Conservation (phyloP, 2,329 filamentous ascomycete species). For the Arthroderma sp. region DNA sequence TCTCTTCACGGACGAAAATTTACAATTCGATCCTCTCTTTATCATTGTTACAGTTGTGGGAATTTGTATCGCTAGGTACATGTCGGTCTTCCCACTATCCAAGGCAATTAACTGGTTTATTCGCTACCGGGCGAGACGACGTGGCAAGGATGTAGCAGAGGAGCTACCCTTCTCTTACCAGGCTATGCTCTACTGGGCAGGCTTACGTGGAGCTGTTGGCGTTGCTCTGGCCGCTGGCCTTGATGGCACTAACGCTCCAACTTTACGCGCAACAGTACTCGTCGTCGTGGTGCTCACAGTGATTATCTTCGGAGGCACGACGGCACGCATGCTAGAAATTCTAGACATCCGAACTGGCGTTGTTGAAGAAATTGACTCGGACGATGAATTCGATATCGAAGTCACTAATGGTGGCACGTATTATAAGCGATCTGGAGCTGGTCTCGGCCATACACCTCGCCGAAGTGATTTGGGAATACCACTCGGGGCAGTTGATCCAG, state of each 20-base stretch:
- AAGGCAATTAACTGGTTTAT: slow-evolving; percentile 85
- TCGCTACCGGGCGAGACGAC: slow-evolving; percentile 65
- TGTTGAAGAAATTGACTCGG: slow-evolving; percentile 90
- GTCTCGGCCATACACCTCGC: slow-evolving; percentile 64
- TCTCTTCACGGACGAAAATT: slow-evolving; percentile 76
- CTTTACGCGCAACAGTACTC: slow-evolving; percentile 84
- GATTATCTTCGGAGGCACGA: slow-evolving; percentile 97
- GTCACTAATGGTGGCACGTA: slow-evolving; percentile 58
- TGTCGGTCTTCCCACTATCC: slow-evolving; percentile 87
- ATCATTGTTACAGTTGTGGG: slow-evolving; percentile 86
- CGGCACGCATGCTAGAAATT: slow-evolving; percentile 94
- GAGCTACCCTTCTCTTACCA: slow-evolving; percentile 92
- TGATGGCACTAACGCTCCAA: slow-evolving; percentile 65
- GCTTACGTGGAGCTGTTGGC: slow-evolving; percentile 84
- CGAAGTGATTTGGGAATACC: slow-evolving; percentile 46
- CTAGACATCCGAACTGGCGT: slow-evolving; percentile 92
- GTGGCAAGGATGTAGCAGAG: slow-evolving; percentile 64
- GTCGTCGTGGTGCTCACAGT: slow-evolving; percentile 95
- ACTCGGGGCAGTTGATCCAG: slow-evolving; percentile 35
- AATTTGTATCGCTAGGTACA: slow-evolving; percentile 84
- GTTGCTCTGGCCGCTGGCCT: slow-evolving; percentile 86
- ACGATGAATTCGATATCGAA: slow-evolving; percentile 98
- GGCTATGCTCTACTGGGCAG: slow-evolving; percentile 99
- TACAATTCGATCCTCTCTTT: slow-evolving; percentile 86
- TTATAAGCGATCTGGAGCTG: slow-evolving; percentile 64